Evolutionary conservation across 805 yeast genomes (phyloP), one percentile per base, ranked within the genome.

Genomic region (Zygoascus biomembranicola): DNA sequence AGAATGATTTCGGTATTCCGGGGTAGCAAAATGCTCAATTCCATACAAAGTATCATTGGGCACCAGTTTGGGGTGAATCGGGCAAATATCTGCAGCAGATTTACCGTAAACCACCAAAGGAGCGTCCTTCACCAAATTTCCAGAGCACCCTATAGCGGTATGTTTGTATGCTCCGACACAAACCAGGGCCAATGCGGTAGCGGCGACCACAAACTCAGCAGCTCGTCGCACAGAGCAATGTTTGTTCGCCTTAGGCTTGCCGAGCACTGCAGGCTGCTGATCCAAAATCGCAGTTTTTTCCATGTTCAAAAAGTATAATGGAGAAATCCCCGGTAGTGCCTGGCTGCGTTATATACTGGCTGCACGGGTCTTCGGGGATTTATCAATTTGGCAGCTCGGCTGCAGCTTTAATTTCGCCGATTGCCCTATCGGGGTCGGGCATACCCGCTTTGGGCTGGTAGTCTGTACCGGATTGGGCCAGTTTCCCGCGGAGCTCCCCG

Each of bases 1-100:
- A 4, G 60, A 56, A 28, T 41, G 48, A 14, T 56, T 47, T 28
- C 52, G 47, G 49, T 55, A 60, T 13, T 58, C 60, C 8, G 50
- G 47, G n/a, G 60, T 47, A 18, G 26, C 41, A 39, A 54, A 41
- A 11, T 23, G 39, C 39, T 35, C 39, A 4, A 35, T 35, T 13
- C 39, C 39, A n/a, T 35, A 35, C 16, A 35, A 35, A 5, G 13
- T 11, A 8, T 35, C 39, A 13, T 11, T n/a, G 39, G 39, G 39
- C 2, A 35, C 39, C 4, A 35, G 10, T n/a, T 35, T 35, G 8
- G 39, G 39, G 5, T 35, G 39, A n/a, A 35, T n/a, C 3, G 39
- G 39, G 8, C 39, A 35, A 4, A 35, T 3, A 35, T 35, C 39
- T 4, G 16, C 39, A 5, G 39, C 39, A 23, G 28, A 23, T 23